phyloP scores from a whole-genome alignment of 768 basidiomycete genomes.

The Podaxis rugospora region DNA sequence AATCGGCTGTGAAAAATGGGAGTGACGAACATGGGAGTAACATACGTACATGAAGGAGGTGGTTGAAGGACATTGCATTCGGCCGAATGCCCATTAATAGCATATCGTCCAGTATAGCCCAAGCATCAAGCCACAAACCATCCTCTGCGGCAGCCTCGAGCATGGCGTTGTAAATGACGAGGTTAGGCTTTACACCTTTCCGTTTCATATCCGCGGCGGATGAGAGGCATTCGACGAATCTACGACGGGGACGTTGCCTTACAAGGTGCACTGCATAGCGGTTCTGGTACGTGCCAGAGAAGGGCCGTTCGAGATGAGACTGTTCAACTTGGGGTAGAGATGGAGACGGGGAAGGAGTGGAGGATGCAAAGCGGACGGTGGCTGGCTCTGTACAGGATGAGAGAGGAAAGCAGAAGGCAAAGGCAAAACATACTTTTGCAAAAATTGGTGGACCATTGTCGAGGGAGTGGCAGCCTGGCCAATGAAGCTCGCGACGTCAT shows the following conservation, averaged over 20 bases:
- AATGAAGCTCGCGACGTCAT: constrained; percentile 3
- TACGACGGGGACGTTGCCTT: neutral
- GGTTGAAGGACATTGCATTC: constrained; percentile 48
- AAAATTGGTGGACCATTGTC: neutral
- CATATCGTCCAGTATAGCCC: constrained; percentile 73
- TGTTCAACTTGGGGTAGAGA: neutral
- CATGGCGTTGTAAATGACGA: constrained; percentile 52
- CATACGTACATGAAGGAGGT: constrained; percentile 51
- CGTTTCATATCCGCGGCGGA: constrained; percentile 56
- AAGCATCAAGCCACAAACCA: constrained; percentile 45
- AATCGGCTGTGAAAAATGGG: neutral
- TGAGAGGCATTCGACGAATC: constrained; percentile 35
- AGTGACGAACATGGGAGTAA: neutral
- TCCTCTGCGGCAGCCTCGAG: constrained; percentile 44
- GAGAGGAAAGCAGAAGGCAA: neutral
- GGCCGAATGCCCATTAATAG: constrained; percentile 42
- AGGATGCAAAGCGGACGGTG: neutral
- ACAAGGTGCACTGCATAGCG: constrained; percentile 6
- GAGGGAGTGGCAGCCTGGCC: neutral
- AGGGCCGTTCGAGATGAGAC: neutral
- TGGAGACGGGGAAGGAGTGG: neutral
- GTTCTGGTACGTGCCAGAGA: constrained; percentile 5
- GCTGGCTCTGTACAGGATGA: neutral
- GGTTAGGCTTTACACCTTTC: constrained; percentile 46
- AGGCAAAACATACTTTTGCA: neutral